These are phyloP conservation scores for Trichoderma atroviride DNA, from an alignment of 2,329 filamentous ascomycete genomes.

Conservation along the genomic window DNA sequence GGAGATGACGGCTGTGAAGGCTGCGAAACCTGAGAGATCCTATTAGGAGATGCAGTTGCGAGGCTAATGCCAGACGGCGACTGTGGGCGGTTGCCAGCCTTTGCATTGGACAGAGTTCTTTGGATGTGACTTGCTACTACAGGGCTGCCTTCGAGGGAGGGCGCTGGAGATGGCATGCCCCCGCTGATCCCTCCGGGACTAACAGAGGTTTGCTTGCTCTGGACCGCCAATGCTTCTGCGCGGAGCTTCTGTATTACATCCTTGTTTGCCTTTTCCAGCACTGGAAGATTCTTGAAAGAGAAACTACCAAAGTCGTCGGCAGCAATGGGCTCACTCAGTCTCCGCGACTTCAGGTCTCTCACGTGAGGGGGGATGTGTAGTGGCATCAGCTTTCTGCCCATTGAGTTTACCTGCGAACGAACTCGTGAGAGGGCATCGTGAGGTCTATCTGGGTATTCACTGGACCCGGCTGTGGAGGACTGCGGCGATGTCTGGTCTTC, in stretches of 20 bases:
- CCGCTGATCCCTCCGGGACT: conserved; percentile 47
- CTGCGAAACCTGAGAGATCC: conserved; percentile 66
- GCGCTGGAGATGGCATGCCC: conserved; percentile 60
- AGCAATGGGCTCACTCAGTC: conserved; percentile 86
- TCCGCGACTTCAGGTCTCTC: conserved; percentile 81
- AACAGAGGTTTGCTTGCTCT: conserved; percentile 53
- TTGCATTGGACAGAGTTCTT: conserved; percentile 80
- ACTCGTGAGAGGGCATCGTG: conserved; percentile 93
- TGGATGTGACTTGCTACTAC: conserved; percentile 78
- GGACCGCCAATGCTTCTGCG: conserved; percentile 78
- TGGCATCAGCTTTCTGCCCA: conserved; percentile 91
- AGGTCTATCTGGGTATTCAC: conserved; percentile 81
- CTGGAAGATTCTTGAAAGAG: conserved; percentile 94
- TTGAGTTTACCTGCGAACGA: conserved; percentile 78
- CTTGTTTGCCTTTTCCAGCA: conserved; percentile 97
- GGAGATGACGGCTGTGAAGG: conserved; percentile 68
- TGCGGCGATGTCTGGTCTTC: conserved; percentile 84
- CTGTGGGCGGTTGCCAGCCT: conserved; percentile 74
- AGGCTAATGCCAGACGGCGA: conserved; percentile 83
- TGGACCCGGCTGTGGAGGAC: conserved; percentile 64
- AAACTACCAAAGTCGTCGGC: conserved; percentile 96
- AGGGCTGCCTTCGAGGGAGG: conserved; percentile 82
- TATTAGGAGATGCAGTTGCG: conserved; percentile 82
- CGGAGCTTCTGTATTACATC: conserved; percentile 96
- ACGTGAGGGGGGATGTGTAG: conserved; percentile 96